Evolutionary conservation across 192 early-diverging fungal species (phyloP), one percentile per base, ranked within the genome.

Genomic region (Coemansia sp.): DNA sequence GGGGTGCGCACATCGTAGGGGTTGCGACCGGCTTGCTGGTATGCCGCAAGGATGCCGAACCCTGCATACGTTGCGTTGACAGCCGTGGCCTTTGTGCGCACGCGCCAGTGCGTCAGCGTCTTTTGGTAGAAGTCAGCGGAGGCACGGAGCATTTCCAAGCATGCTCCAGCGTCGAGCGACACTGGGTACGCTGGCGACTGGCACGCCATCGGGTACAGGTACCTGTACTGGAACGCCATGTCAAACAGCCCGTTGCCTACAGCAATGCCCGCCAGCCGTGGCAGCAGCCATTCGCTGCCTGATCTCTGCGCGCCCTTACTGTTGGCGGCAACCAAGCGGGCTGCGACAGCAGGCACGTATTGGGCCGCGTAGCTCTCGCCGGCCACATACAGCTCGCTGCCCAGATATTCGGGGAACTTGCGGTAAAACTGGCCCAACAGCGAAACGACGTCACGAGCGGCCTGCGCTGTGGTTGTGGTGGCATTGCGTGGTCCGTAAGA

Each of bases 191-290:
- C 73, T 30, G 10, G 25, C 30, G 82, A 84, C 45, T 87, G 72
- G 72, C 87, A 92, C 1, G 86, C 87, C 82, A 87, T 88, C 29
- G 84, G 85, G 3, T 88, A 78, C 66, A 93, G 93, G 59, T 90
- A 86, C 67, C 86, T 84, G 72, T 89, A 93, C 79, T 98, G 96
- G n/a, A 87, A 74, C 45, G 87, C 74, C 56, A 92, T 88, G 59
- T 98, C 90, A 16, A 92, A 91, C 51, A 92, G 66, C 23, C 96
- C 95, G 75, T 98, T 96, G 20, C 96, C 94, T 49, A 97, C 91
- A 37, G 89, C 76, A 52, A 95, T 74, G 18, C 88, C 86, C 26
- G 79, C 86, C 59, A 93, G 83, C 20, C 43, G 43, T 26, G 88
- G 85, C 61, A 95, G 87, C 57, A 58, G 13, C 21, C 4, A 6